Percentiles rank a stretch among this genome's conserved stretches.
phyloP scores from a whole-genome alignment of 108 stramenopile genomes.

The Fragilaria crotonensis region DNA sequence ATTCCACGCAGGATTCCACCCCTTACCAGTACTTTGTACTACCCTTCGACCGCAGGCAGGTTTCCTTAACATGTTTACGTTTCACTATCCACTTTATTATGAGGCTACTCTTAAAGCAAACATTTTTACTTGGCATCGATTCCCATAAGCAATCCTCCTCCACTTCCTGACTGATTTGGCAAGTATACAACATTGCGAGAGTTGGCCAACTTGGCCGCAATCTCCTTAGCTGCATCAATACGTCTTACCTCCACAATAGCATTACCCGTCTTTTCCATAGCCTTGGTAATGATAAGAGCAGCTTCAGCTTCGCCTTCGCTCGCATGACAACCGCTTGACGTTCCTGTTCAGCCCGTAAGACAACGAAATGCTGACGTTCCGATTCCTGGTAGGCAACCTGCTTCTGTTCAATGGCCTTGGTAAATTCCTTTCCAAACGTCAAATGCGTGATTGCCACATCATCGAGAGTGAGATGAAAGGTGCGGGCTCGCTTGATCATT shows the following conservation, averaged over 20 bases:
- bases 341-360: slow-evolving; percentile 96
- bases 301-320: slow-evolving; percentile 99
- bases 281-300: slow-evolving; percentile 92
- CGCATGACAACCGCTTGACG: slow-evolving; percentile 94
- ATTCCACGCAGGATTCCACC: no score
- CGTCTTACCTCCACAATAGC: slow-evolving; percentile 98
- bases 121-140: slow-evolving; percentile 47
- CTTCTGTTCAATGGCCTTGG: slow-evolving; percentile 98
- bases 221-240: slow-evolving; percentile 99
- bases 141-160: slow-evolving; percentile 35
- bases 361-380: slow-evolving; percentile 97
- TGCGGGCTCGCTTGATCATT: slow-evolving; percentile 87
- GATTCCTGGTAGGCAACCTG: slow-evolving; percentile 99
- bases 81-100: no score
- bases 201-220: slow-evolving; percentile 89
- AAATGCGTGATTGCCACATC: slow-evolving; percentile 99
- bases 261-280: slow-evolving; percentile 93
- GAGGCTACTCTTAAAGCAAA: no score
- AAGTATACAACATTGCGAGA: slow-evolving; percentile 95
- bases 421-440: slow-evolving; percentile 97
- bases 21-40: no score
- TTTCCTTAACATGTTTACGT: no score
- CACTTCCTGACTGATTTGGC: slow-evolving; percentile 66
- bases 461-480: slow-evolving; percentile 96
- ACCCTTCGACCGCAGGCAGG: no score